Conservation (phyloP, 306 rosid species). For the Medicago lupulina region DNA sequence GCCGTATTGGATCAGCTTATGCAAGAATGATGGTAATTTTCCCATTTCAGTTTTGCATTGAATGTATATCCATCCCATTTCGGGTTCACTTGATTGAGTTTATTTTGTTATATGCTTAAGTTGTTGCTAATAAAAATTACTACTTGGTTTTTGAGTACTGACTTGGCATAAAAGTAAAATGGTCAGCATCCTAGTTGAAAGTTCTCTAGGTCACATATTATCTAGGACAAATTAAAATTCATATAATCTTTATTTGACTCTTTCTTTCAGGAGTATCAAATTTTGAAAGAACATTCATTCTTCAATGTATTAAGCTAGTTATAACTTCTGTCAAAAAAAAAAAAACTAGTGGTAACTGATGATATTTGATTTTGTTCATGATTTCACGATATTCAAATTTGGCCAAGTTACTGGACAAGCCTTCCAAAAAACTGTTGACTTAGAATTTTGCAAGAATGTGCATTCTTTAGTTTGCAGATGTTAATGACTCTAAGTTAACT, state of each 20-base stretch:
- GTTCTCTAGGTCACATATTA: background rate
- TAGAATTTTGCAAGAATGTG: conserved; percentile 15
- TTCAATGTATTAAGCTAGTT: conserved; percentile 12
- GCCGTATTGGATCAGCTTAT: conserved; percentile 97
- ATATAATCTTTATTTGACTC: conserved; percentile 7
- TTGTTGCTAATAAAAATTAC: conserved; percentile 1
- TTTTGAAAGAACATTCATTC: background rate
- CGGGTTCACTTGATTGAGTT: conserved; percentile 28
- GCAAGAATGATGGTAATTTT: conserved; percentile 96
- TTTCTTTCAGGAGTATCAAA: conserved; percentile 1
- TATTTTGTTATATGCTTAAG: conserved; percentile 28
- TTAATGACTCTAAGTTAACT: conserved; percentile 27
- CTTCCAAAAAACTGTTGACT: background rate
- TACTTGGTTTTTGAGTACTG: conserved; percentile 2
- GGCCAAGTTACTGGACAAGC: background rate
- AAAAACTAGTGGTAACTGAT: conserved; percentile 2
- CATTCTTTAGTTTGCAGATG: conserved; percentile 23
- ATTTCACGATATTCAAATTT: conserved; percentile 21
- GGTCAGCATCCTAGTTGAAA: background rate
- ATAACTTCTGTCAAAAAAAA: no score
- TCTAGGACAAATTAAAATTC: background rate
- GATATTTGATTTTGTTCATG: conserved; percentile 6
- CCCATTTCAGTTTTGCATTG: background rate
- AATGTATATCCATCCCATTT: conserved; percentile 16
- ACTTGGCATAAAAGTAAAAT: conserved; percentile 3